phyloP scores from a whole-genome alignment of 1,139 yeast genomes.

The Yarrowia galli region DNA sequence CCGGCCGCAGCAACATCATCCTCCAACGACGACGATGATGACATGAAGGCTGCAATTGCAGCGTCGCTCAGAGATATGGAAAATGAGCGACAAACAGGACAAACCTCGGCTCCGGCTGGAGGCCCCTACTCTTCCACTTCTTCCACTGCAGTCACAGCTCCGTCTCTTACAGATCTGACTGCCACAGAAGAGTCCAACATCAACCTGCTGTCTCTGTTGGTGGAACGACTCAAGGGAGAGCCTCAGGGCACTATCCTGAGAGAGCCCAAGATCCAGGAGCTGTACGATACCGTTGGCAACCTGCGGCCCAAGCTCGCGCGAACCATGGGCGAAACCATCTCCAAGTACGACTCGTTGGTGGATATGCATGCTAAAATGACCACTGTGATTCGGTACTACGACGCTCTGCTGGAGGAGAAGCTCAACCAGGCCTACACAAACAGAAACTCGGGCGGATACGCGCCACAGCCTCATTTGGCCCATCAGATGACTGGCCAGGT shows the following conservation, averaged over 20 bases:
- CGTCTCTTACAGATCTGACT: conserved; percentile 54
- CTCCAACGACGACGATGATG: conserved; percentile 76
- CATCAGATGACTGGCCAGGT: not conserved
- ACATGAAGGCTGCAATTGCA: conserved; percentile 93
- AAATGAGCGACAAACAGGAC: not conserved
- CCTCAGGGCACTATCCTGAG: conserved; percentile 63
- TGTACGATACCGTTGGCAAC: conserved; percentile 68
- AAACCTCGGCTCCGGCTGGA: not conserved
- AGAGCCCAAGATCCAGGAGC: conserved; percentile 67
- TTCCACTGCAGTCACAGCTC: conserved; percentile 5
- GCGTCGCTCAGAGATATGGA: conserved; percentile 83
- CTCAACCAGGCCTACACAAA: conserved; percentile 57
- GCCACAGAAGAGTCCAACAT: conserved; percentile 72
- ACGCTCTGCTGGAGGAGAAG: conserved; percentile 75
- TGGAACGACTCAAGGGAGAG: conserved; percentile 62
- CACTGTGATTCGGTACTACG: conserved; percentile 79
- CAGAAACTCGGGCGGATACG: not conserved
- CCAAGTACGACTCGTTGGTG: conserved; percentile 72
- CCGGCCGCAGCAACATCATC: conserved; percentile 34
- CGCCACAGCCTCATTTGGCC: not conserved
- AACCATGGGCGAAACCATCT: conserved; percentile 67
- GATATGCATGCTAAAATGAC: conserved; percentile 84
- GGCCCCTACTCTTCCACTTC: not conserved
- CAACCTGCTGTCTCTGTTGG: conserved; percentile 69
- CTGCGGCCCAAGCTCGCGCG: conserved; percentile 78